Evolutionary conservation across 805 yeast species (phyloP), one percentile per base, ranked within the genome.

Genomic region (Candida boidinii): DNA sequence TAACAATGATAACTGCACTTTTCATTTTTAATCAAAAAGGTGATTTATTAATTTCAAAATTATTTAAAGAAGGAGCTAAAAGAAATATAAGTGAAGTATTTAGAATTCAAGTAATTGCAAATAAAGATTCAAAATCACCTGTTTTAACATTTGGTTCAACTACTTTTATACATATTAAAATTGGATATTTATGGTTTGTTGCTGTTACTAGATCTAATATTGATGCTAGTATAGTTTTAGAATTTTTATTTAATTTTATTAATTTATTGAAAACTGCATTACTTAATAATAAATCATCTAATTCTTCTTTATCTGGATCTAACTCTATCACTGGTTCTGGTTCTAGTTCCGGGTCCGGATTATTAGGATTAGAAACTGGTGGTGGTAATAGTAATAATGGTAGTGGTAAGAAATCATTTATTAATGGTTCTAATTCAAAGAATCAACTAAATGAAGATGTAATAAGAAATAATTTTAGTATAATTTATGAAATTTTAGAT

Each of bases 151-250:
- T 92, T 28, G 97, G 97, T 1, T 84, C 95, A 0, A 92, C 97
- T 0, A 80, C 95, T 0, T 92, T 90, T 51, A 68, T 86, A 34
- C 88, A 86, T 49, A 77, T 84, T 30, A 73, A 73, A 42, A 63
- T 69, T 19, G 66, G 66, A 11, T 62, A 68, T 31, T 45, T 90
- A 12, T 92, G 94, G 81, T 46, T 86, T 7, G 94, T 88, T 9
- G 94, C 88, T 0, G 87, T 88, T n/a, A 75, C 94, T 1, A 70
- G 96, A 40, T 79, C 86, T 27, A 92, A 90, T 51, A 84, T 79
- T 23, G 96, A 90, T 51, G 87, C 88, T 22, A 73, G 87, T 1
- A 54, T 76, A 4, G 72, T 88, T 1, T 73, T 87, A 49, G 96
- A 90, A 60, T 84, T 81, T 47, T 58, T 90, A 16, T 75, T 75